phyloP scores from a whole-genome alignment of 2,329 filamentous ascomycete species.

The Aphanocladium album region DNA sequence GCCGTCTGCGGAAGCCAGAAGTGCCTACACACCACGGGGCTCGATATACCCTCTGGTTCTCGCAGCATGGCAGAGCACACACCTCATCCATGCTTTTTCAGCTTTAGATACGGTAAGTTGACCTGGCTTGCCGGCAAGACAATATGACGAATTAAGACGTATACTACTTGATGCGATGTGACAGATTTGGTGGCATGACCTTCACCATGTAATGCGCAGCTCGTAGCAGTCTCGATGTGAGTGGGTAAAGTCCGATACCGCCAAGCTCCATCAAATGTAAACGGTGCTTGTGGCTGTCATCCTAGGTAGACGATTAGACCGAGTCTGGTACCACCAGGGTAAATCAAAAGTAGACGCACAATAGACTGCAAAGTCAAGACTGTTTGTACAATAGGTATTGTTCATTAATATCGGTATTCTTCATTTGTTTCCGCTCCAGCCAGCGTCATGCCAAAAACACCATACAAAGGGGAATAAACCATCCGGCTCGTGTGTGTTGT shows the following conservation, averaged over 20 bases:
- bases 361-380: not conserved
- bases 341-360: not conserved
- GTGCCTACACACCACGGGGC: not conserved
- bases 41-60: conserved; percentile 1
- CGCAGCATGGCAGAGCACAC: not conserved
- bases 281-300: too few species aligned
- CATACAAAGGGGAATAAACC: not conserved
- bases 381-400: not conserved
- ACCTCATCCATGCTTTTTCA: not conserved
- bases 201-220: too few species aligned
- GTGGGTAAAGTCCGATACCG: too few species aligned
- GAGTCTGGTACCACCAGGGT: too few species aligned
- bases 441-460: not conserved
- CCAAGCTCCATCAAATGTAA: too few species aligned
- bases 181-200: not conserved
- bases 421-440: not conserved
- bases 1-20: conserved; percentile 1
- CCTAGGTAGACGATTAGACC: too few species aligned
- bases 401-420: not conserved
- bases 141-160: conserved; percentile 3
- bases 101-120: not conserved
- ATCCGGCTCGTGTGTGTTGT: not conserved
- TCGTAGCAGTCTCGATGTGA: too few species aligned
- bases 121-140: conserved; percentile 1
- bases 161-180: not conserved